A percentile compares a stretch with the other conserved stretches of the same genome.
These are phyloP conservation scores for Diutina mesorugosa DNA, from an alignment of 1,139 yeast genomes.

Conservation along the genomic window DNA sequence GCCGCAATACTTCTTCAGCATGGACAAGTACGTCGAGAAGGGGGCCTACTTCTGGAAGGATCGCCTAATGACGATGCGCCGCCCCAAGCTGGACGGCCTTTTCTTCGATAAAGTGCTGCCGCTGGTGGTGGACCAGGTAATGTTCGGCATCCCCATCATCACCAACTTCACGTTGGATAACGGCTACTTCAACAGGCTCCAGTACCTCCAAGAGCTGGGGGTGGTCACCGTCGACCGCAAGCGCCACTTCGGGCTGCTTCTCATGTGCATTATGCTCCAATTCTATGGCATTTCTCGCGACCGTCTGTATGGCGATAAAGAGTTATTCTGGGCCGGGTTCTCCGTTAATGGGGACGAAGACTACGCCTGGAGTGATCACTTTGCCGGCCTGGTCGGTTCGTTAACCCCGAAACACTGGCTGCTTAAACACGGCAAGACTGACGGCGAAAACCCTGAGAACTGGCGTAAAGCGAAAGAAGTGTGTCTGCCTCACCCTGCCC, in stretches of 20 bases:
- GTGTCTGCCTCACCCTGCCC: constrained; percentile 28
- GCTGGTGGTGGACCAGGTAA: constrained; percentile 20
- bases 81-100: constrained; percentile 6
- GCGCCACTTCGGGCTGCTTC: constrained; percentile 27
- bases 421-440: constrained; percentile 5
- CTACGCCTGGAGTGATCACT: constrained; percentile 6
- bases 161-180: constrained; percentile 17
- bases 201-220: constrained; percentile 43
- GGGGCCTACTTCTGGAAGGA: constrained; percentile 40
- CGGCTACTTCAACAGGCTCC: constrained; percentile 18
- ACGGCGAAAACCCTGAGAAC: constrained; percentile 10
- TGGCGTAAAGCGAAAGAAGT: constrained; percentile 15
- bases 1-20: constrained; percentile 23
- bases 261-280: constrained; percentile 29
- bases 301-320: constrained; percentile 22
- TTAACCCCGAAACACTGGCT: neutral
- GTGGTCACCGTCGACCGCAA: constrained; percentile 29
- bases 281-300: constrained; percentile 24
- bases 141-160: constrained; percentile 19
- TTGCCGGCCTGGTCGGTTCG: constrained; percentile 8
- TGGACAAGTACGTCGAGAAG: constrained; percentile 19
- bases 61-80: constrained; percentile 2
- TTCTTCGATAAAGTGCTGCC: constrained; percentile 27
- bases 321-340: constrained; percentile 9
- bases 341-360: constrained; percentile 7